Evolutionary conservation across 73 alveolate species (phyloP).

Genomic region (Paraurostyla sp.): DNA sequence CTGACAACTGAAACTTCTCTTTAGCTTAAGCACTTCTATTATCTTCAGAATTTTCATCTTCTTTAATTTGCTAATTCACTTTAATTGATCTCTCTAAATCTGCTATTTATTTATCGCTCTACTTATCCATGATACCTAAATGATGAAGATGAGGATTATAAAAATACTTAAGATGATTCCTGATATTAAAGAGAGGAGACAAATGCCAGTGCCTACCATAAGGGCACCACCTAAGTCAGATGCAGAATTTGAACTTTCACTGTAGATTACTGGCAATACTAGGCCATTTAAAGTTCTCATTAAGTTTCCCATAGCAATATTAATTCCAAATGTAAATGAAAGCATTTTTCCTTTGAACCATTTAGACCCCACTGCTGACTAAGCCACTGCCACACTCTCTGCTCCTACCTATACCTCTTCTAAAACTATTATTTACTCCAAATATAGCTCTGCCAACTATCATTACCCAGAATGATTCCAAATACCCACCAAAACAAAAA

Average conservation of each 20-base stretch:
- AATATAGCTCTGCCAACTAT: conserved; percentile 93
- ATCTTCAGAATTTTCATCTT: neutral
- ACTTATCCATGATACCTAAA: neutral
- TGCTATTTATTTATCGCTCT: neutral
- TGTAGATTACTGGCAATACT: neutral
- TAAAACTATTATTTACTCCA: conserved; percentile 85
- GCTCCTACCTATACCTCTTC: conserved; percentile 49
- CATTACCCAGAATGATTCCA: conserved; percentile 70
- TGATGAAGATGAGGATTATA: neutral
- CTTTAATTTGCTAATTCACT: neutral
- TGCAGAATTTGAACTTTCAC: too few species aligned
- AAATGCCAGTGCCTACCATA: neutral
- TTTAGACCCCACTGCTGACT: conserved; percentile 82
- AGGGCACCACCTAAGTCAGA: conserved; percentile 1
- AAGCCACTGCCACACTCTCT: conserved; percentile 41
- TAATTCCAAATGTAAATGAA: conserved; percentile 94
- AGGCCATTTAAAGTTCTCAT: neutral
- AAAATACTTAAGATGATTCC: neutral
- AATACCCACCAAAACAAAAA: conserved; percentile 80
- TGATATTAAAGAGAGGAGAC: neutral
- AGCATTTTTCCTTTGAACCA: conserved; percentile 96
- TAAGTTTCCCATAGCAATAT: conserved; percentile 71
- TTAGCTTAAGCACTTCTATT: neutral
- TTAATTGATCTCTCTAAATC: neutral
- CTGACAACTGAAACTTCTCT: neutral